phyloP scores from a whole-genome alignment of 140 eudicot genomes.

The Ambrosia hybrid region DNA sequence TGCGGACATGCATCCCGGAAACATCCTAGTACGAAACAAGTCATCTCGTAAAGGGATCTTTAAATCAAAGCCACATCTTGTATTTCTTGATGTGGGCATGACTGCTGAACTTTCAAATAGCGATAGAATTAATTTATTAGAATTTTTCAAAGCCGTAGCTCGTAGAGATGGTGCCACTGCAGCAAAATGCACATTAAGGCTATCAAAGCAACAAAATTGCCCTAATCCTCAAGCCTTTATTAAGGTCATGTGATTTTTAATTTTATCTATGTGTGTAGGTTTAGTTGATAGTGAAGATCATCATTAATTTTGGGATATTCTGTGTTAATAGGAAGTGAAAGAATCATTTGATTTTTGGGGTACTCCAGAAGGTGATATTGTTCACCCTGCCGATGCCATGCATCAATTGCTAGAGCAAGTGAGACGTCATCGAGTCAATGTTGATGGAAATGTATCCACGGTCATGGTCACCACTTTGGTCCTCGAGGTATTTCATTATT shows the following conservation, averaged over 20 bases:
- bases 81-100: slow-evolving; percentile 93
- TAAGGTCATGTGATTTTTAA: slow-evolving; percentile 35
- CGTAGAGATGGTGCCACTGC: slow-evolving; percentile 87
- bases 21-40: slow-evolving; percentile 74
- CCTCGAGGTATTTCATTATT: slow-evolving; percentile 62
- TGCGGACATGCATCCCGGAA: slow-evolving; percentile 99
- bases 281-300: background rate
- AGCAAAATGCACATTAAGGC: slow-evolving; percentile 62
- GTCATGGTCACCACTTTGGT: slow-evolving; percentile 90
- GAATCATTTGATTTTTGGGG: slow-evolving; percentile 94
- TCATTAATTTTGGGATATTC: background rate
- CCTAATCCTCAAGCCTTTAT: slow-evolving; percentile 84
- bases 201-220: slow-evolving; percentile 81
- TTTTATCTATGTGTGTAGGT: background rate
- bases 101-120: slow-evolving; percentile 85
- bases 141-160: slow-evolving; percentile 90
- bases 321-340: slow-evolving; percentile 54
- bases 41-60: slow-evolving; percentile 51
- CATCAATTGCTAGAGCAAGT: slow-evolving; percentile 85
- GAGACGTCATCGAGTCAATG: slow-evolving; percentile 78
- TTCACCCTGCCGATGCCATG: slow-evolving; percentile 97
- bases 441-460: slow-evolving; percentile 89
- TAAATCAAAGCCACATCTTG: slow-evolving; percentile 82
- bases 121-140: slow-evolving; percentile 65
- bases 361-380: slow-evolving; percentile 81